A percentile compares a stretch with the other conserved stretches of the same genome.
These are phyloP conservation scores for Serendipita vermifera DNA, from an alignment of 768 basidiomycete species.

Conservation along the genomic window DNA sequence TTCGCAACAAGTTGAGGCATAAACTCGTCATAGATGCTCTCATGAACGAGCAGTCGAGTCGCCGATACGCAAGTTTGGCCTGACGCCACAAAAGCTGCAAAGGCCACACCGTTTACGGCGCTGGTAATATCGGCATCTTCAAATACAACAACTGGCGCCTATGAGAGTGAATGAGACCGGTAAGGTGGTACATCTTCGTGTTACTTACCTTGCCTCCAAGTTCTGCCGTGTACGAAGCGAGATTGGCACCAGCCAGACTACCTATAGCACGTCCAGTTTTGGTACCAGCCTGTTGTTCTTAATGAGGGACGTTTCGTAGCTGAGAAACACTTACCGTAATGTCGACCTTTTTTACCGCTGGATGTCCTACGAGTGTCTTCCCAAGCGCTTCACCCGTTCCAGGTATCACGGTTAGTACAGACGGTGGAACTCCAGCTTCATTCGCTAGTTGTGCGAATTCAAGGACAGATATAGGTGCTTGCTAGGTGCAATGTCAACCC, in stretches of 20 bases:
- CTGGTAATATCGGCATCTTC: conserved; percentile 57
- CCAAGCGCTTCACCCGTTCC: conserved; percentile 58
- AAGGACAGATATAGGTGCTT: conserved; percentile 67
- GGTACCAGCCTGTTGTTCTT: conserved; percentile 52
- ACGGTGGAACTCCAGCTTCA: conserved; percentile 65
- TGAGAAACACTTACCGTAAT: conserved; percentile 45
- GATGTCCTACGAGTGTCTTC: conserved; percentile 49
- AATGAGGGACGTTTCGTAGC: not conserved
- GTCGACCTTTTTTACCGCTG: conserved; percentile 65
- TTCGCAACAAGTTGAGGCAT: conserved; percentile 50
- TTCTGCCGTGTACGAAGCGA: conserved; percentile 69
- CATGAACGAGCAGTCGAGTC: conserved; percentile 67
- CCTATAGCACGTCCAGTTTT: conserved; percentile 64
- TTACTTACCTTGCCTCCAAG: conserved; percentile 62
- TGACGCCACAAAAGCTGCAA: conserved; percentile 74
- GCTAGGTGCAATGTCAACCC: conserved; percentile 24
- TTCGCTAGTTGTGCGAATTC: conserved; percentile 56
- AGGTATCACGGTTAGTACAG: conserved; percentile 60
- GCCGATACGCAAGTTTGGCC: conserved; percentile 90
- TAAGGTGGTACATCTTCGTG: conserved; percentile 8
- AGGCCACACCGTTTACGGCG: conserved; percentile 75
- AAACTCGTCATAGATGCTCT: conserved; percentile 54
- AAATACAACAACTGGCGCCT: conserved; percentile 75
- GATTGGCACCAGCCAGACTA: conserved; percentile 55
- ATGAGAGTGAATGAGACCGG: conserved; percentile 2